Conservation (phyloP, 2,329 filamentous ascomycete genomes). For the Pseudogymnoascus sp. region DNA sequence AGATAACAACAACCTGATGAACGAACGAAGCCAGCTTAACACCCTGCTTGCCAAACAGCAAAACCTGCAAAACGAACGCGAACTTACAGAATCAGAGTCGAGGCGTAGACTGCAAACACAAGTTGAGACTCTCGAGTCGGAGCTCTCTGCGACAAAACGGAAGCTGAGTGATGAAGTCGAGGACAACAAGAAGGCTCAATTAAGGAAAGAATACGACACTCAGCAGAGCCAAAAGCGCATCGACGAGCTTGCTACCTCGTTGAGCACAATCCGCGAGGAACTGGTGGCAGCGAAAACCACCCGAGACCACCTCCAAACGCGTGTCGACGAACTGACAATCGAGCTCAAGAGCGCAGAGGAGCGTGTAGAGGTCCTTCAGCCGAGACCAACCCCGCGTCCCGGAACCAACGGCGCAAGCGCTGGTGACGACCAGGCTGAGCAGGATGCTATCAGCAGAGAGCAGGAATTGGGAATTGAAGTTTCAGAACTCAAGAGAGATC, state of each 20-base stretch:
- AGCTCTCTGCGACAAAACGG: conserved; percentile 70
- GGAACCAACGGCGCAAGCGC: conserved; percentile 37
- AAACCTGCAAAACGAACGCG: conserved; percentile 84
- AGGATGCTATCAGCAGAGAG: conserved; percentile 57
- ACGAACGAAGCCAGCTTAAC: conserved; percentile 80
- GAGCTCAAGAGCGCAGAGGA: conserved; percentile 87
- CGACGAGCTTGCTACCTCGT: conserved; percentile 76
- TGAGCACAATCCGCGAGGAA: conserved; percentile 78
- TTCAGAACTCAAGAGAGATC: conserved; percentile 76
- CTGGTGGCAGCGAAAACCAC: conserved; percentile 79
- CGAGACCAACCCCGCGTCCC: conserved; percentile 62
- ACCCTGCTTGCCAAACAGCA: conserved; percentile 77
- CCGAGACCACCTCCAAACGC: conserved; percentile 78
- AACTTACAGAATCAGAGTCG: conserved; percentile 73
- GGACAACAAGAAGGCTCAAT: conserved; percentile 71
- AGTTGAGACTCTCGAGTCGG: conserved; percentile 70
- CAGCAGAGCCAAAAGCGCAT: conserved; percentile 85
- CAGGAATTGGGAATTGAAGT: conserved; percentile 80
- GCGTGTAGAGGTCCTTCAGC: conserved; percentile 71
- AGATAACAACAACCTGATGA: conserved; percentile 76
- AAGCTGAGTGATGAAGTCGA: conserved; percentile 78
- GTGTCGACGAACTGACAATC: conserved; percentile 81
- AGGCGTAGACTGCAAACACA: conserved; percentile 72
- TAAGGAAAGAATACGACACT: conserved; percentile 84
- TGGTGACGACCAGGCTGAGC: conserved; percentile 42